Conservation (phyloP, 192 early-diverging fungal species). For the Coemansia sp. region DNA sequence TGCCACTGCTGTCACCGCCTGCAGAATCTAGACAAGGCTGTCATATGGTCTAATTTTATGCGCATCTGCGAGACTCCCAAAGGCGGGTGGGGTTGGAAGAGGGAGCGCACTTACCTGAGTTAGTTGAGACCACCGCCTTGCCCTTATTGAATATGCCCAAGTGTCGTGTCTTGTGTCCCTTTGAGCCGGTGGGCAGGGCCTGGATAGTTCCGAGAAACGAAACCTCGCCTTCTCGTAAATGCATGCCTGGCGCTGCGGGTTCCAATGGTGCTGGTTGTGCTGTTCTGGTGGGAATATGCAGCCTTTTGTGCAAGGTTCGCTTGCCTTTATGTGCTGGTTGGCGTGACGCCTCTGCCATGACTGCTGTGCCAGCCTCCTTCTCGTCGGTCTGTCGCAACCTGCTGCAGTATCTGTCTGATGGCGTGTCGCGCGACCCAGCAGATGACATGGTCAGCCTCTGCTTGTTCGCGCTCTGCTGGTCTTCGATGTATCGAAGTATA, state of each 20-base stretch:
- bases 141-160: slow-evolving; percentile 51
- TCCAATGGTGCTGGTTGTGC: slow-evolving; percentile 7
- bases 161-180: slow-evolving; percentile 7
- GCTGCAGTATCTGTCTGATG: slow-evolving; percentile 4
- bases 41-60: neutral
- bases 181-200: slow-evolving; percentile 7
- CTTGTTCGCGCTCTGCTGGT: slow-evolving; percentile 30
- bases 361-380: neutral
- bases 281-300: slow-evolving; percentile 13
- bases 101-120: slow-evolving; percentile 21
- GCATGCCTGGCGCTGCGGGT: neutral
- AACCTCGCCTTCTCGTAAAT: slow-evolving; percentile 2
- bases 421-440: slow-evolving; percentile 3
- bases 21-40: neutral
- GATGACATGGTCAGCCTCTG: slow-evolving; percentile 21
- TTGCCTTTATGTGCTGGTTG: slow-evolving; percentile 15
- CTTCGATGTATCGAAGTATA: slow-evolving; percentile 31
- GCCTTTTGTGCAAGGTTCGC: slow-evolving; percentile 25
- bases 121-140: slow-evolving; percentile 42
- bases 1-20: neutral
- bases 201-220: slow-evolving; percentile 20
- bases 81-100: neutral
- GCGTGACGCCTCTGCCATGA: neutral
- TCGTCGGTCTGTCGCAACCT: neutral
- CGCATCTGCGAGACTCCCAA: neutral